Conservation (phyloP, 2,329 filamentous ascomycete species). For the Zalaria sp. region DNA sequence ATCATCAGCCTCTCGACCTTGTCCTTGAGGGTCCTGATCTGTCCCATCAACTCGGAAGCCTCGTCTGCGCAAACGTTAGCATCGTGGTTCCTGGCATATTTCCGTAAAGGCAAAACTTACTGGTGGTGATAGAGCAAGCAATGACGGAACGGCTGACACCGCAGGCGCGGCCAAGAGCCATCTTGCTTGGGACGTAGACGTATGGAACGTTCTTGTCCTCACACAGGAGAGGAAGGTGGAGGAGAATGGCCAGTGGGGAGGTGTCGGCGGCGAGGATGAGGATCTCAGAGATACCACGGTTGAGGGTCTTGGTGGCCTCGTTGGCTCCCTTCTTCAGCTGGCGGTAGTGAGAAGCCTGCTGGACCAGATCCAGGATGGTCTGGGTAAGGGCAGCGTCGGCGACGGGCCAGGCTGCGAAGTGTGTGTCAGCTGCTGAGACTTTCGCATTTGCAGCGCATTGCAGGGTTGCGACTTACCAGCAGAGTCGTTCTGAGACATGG, state of each 20-base stretch:
- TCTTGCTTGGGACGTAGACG: slow-evolving; percentile 47
- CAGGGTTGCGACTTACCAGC: slow-evolving; percentile 12
- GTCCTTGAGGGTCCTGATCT: slow-evolving; percentile 81
- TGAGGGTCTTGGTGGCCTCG: slow-evolving; percentile 30
- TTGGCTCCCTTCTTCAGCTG: slow-evolving; percentile 86
- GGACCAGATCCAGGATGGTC: slow-evolving; percentile 40
- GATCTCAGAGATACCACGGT: slow-evolving; percentile 64
- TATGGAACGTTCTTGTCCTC: slow-evolving; percentile 49
- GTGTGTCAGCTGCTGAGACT: slow-evolving; percentile 33
- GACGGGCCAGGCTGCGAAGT: slow-evolving; percentile 17
- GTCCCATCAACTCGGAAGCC: slow-evolving; percentile 69
- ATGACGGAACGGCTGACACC: slow-evolving; percentile 85
- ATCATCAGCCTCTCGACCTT: slow-evolving; percentile 95
- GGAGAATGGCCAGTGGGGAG: slow-evolving; percentile 69
- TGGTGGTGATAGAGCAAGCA: slow-evolving; percentile 74
- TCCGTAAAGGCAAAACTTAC: slow-evolving; percentile 23
- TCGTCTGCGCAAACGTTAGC: slow-evolving; percentile 27
- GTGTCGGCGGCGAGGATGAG: slow-evolving; percentile 85
- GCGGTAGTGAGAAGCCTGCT: slow-evolving; percentile 43
- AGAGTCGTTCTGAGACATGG: slow-evolving; percentile 7
- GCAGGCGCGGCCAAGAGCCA: slow-evolving; percentile 74
- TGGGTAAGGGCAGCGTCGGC: slow-evolving; percentile 35
- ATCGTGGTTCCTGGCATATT: too few relatives aligned
- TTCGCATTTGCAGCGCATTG: slow-evolving; percentile 1
- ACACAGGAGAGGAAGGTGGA: slow-evolving; percentile 77